Conservation (phyloP, 441 rosid species). For the Eugenia klotzschiana region DNA sequence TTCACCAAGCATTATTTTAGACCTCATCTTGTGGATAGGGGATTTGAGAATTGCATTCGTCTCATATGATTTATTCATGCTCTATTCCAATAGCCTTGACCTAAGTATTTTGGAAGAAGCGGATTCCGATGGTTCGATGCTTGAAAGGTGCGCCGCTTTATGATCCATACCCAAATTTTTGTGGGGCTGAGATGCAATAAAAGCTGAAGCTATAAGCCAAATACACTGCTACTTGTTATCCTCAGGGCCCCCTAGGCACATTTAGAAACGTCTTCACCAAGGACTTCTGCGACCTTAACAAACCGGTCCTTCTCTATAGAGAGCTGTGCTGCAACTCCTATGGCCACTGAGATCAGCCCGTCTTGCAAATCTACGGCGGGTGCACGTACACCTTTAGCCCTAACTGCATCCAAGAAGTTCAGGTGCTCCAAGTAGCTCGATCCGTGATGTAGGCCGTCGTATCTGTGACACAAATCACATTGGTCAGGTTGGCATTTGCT, state of each 20-base stretch:
- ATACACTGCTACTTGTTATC: background rate
- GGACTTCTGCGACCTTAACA: slow-evolving; percentile 54
- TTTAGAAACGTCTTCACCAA: slow-evolving; percentile 10
- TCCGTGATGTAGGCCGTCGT: slow-evolving; percentile 82
- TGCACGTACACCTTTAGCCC: slow-evolving; percentile 28
- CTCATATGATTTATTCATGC: background rate
- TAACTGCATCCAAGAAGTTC: slow-evolving; percentile 49
- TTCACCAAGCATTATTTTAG: background rate
- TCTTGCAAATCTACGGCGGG: slow-evolving; percentile 72
- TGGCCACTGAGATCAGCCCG: slow-evolving; percentile 83
- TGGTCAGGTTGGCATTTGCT: background rate
- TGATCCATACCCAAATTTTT: background rate
- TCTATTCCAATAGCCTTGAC: background rate
- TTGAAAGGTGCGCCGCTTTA: background rate
- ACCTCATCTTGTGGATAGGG: background rate
- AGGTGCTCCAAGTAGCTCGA: slow-evolving; percentile 92
- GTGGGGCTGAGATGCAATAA: background rate
- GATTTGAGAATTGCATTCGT: background rate
- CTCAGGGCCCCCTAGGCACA: background rate
- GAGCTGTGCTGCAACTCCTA: slow-evolving; percentile 92
- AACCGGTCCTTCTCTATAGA: slow-evolving; percentile 63
- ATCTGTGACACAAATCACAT: slow-evolving; percentile 19
- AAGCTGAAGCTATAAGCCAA: background rate
- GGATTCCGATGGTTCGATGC: background rate
- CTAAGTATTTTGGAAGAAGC: background rate